Evolutionary conservation across 371 early-diverging fungal species (phyloP), one percentile per base, ranked within the genome.

Genomic region (Syncephalastrum contaminatum): DNA sequence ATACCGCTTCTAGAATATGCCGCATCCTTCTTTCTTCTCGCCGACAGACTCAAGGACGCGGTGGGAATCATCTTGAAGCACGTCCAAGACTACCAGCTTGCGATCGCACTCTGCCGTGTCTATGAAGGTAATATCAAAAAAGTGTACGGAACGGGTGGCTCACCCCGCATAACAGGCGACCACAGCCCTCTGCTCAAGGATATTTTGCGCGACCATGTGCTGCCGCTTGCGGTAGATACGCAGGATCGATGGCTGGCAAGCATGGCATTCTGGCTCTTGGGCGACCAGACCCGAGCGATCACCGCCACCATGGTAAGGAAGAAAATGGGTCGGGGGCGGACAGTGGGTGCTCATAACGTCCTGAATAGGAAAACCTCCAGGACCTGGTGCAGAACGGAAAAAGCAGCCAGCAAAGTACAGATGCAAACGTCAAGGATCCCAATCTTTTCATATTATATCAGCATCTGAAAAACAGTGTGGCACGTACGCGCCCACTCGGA

Each of bases 11-110:
- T 75, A 85, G 90, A 89, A 46, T 93, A 96, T 59, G 96, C 98
- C 0, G 97, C 90, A 0, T 88, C 95, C 0, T 99, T 99, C 70
- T 99, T 99, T 61, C 64, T 99, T 55, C 79, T 99, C 13, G 97
- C 87, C 1, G 92, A 88, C 49, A 84, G 84, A 40, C 67, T 94
- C 4, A 79, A 81, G 44, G 98, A 99, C 74, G 97, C 98, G 1
- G 89, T 92, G 14, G 88, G 82, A 60, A 91, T 99, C 2, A 96
- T 96, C 48, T 55, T 97, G 16, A 91, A 91, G 55, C 87, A 98
- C 56, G 65, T 98, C 13, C 80, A 90, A 19, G 99, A 99, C 63
- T 71, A 87, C 21, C 95, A 95, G 67, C 67, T 99, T 13, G 98
- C 98, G 1, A 86, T 97, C 22, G 84, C 91, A 2, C 77, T 98